Conservation (phyloP, 1,284 basidiomycete species). For the Cryptococcus sp. region DNA sequence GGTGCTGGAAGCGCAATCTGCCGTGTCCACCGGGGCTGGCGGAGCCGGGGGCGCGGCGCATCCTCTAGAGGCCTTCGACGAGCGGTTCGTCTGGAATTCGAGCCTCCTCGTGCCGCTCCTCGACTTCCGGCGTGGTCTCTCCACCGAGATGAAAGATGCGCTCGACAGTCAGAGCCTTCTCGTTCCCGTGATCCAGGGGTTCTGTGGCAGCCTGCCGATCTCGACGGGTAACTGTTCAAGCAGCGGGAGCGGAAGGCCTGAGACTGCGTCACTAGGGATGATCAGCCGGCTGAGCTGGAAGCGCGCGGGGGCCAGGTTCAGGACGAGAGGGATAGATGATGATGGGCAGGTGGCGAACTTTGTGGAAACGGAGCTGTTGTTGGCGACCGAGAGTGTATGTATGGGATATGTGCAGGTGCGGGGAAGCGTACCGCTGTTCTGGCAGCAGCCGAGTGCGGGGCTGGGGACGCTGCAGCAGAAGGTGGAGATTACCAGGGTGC, state of each 20-base stretch:
- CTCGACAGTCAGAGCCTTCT: slow-evolving; percentile 49
- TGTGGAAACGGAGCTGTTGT: slow-evolving; percentile 92
- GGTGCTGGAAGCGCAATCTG: slow-evolving; percentile 32
- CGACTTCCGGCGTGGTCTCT: slow-evolving; percentile 36
- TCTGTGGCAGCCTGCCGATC: slow-evolving; percentile 58
- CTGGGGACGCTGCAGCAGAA: slow-evolving; percentile 83
- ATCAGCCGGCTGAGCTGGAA: slow-evolving; percentile 90
- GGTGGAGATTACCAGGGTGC: slow-evolving; percentile 69
- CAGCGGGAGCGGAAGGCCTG: slow-evolving; percentile 50
- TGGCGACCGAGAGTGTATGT: slow-evolving; percentile 76
- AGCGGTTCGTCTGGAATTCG: slow-evolving; percentile 60
- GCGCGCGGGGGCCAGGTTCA: slow-evolving; percentile 93
- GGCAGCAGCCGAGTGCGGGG: slow-evolving; percentile 84
- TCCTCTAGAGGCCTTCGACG: slow-evolving; percentile 67
- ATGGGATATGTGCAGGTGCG: slow-evolving; percentile 90
- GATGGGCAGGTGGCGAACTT: slow-evolving; percentile 97
- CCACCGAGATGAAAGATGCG: slow-evolving; percentile 48
- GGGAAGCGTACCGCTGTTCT: slow-evolving; percentile 94
- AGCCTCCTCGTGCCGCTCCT: slow-evolving; percentile 44
- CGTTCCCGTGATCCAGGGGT: slow-evolving; percentile 90
- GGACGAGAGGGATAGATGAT: slow-evolving; percentile 95
- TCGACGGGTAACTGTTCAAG: slow-evolving; percentile 53
- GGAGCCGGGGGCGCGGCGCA: slow-evolving; percentile 23
- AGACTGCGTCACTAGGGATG: slow-evolving; percentile 60
- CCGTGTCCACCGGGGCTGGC: not conserved